Evolutionary conservation across 352 stramenopile genomes (phyloP), one percentile per base, ranked within the genome.

Genomic region (Globisporangium megalacanthum): DNA sequence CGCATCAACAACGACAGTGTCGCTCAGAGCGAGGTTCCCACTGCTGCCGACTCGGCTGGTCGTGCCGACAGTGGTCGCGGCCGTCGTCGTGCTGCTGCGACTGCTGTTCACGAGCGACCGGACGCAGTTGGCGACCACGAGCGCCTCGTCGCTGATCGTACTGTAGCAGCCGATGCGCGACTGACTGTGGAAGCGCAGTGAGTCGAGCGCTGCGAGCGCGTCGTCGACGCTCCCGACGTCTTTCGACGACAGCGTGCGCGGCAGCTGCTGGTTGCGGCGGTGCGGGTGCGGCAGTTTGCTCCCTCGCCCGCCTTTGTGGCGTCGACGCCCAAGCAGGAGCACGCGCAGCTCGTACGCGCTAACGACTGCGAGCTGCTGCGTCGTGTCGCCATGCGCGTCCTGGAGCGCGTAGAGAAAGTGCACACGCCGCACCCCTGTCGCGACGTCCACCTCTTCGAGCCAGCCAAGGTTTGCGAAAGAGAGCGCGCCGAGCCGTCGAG

Each of bases 121-220:
- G 0, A 89, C 49, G 7, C 73, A 77, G 48, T 69, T 51, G 0
- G 72, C 59, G 17, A 88, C 61, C 1, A 75, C 62, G 0, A 75
- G 62, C 1, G 69, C 74, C 49, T 92, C 82, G 19, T 79, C 65
- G 9, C 58, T 69, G 49, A 92, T 92, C 14, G 73, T 77, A 49
- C 82, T 88, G 64, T 92, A 92, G 69, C 72, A 87, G 11, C 76
- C 80, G 49, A 89, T 83, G 6, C 80, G 77, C 1, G 79, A 81
- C n/a, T 72, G 77, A 47, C 72, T 79, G 52, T 92, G 82, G 49
- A 92, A 82, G 14, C 82, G 78, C 14, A 91, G 45, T 13, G 53
- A 37, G 46, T 66, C 68, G 31, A 75, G 47, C 7, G 48, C 48
- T n/a, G 54, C 49, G 36, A 83, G 35, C 11, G 65, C 61, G 29